Evolutionary conservation across 345 rosid species (phyloP).

Genomic region (Linum lewisii): DNA sequence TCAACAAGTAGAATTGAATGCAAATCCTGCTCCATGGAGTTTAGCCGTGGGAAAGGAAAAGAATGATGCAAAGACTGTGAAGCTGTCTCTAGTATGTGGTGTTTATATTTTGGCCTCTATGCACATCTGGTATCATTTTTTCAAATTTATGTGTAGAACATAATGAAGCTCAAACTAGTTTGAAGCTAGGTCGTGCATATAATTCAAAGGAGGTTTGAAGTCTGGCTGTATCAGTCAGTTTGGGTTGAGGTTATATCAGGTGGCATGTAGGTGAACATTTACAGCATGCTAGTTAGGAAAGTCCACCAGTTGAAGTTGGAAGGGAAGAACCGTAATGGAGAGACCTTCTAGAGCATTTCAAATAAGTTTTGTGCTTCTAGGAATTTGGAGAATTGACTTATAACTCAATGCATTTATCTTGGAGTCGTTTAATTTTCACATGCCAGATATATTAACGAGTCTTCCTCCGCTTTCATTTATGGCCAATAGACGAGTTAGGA

Average conservation of each 20-base stretch:
- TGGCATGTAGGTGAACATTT: neutral
- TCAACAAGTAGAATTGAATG: constrained; percentile 52
- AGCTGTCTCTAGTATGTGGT: constrained; percentile 53
- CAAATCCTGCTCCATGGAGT: constrained; percentile 41
- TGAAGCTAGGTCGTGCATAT: neutral
- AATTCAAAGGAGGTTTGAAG: neutral
- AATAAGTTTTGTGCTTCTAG: neutral
- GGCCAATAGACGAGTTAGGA: too few relatives aligned
- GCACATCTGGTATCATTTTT: neutral
- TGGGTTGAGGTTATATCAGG: neutral
- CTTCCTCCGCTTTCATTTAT: too few relatives aligned
- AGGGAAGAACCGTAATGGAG: neutral
- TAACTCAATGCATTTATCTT: too few relatives aligned
- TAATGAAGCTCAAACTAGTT: too few relatives aligned
- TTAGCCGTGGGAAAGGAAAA: constrained; percentile 41
- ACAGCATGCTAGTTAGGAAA: too few relatives aligned
- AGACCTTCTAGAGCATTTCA: neutral
- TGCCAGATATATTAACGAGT: too few relatives aligned
- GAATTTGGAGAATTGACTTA: too few relatives aligned
- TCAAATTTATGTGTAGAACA: constrained; percentile 1
- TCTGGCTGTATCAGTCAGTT: neutral
- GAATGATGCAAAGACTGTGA: constrained; percentile 30
- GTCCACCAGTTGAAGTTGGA: neutral
- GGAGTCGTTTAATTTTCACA: too few relatives aligned
- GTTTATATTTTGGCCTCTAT: neutral